These are phyloP conservation scores for Gossypium arboreum DNA, from an alignment of 345 rosid genomes.

Conservation along the genomic window DNA sequence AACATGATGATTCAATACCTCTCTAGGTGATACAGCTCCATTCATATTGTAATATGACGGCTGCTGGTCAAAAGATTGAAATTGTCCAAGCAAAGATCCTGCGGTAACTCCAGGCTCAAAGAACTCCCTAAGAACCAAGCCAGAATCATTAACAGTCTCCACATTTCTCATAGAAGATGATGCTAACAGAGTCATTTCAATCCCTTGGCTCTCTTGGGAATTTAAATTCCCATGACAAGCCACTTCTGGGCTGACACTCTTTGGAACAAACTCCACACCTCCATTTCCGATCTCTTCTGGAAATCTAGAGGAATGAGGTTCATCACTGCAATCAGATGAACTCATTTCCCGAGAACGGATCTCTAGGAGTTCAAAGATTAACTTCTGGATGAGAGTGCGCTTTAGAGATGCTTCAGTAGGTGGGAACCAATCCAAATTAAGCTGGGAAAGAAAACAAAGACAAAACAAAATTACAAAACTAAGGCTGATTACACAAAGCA, in stretches of 20 bases:
- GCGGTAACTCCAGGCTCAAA: constrained; percentile 62
- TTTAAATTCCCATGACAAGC: constrained; percentile 43
- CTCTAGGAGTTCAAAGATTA: constrained; percentile 68
- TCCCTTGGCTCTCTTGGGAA: constrained; percentile 48
- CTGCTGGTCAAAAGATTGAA: constrained; percentile 57
- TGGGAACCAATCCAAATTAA: constrained; percentile 77
- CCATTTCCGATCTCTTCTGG: constrained; percentile 36
- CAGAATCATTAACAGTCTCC: constrained; percentile 56
- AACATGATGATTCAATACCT: constrained; percentile 48
- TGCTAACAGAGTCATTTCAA: constrained; percentile 64
- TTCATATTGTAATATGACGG: constrained; percentile 52
- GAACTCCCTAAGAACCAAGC: constrained; percentile 75
- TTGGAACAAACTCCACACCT: constrained; percentile 37
- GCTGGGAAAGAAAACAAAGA: constrained; percentile 43
- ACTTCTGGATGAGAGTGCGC: constrained; percentile 77
- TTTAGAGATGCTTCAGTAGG: constrained; percentile 89
- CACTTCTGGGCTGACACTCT: constrained; percentile 33
- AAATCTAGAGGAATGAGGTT: constrained; percentile 36
- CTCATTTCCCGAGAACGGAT: constrained; percentile 38
- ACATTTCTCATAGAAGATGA: constrained; percentile 55
- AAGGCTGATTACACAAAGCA: constrained; percentile 4
- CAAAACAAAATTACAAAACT: constrained; percentile 13
- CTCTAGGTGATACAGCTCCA: constrained; percentile 42
- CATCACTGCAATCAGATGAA: constrained; percentile 31
- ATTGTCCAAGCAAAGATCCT: constrained; percentile 62